Percentiles rank a stretch among this genome's conserved stretches.
Evolutionary conservation across 805 yeast species (phyloP).

Genomic region (Lipomyces starkeyi): DNA sequence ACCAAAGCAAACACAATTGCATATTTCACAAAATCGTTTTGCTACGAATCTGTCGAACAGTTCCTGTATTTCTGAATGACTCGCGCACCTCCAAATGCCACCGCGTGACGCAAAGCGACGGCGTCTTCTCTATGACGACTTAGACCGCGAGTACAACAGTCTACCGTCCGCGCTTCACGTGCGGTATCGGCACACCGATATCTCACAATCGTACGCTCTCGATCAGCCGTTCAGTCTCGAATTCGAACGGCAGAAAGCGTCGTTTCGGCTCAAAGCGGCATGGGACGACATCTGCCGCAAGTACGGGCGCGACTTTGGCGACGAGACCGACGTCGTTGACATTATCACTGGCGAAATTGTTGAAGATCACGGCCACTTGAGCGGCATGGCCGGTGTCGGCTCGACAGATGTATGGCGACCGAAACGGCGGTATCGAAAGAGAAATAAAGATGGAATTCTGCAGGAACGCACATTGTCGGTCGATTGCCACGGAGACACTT

Average conservation of each 20-base stretch:
- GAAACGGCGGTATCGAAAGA: slow-evolving; percentile 10
- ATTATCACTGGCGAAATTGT: slow-evolving; percentile 65
- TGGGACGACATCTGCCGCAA: slow-evolving; percentile 47
- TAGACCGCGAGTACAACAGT: neutral
- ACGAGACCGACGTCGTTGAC: slow-evolving; percentile 56
- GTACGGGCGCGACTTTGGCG: slow-evolving; percentile 44
- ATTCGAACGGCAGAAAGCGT: slow-evolving; percentile 23
- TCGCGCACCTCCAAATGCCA: neutral
- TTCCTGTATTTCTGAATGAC: neutral
- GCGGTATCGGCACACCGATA: neutral
- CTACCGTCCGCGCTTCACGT: neutral
- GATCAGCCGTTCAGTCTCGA: slow-evolving; percentile 16
- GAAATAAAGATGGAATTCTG: neutral
- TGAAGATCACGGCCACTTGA: slow-evolving; percentile 71
- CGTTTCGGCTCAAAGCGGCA: slow-evolving; percentile 39
- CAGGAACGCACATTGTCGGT: neutral
- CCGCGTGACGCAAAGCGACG: neutral
- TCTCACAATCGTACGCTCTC: neutral
- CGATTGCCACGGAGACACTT: slow-evolving; percentile 10
- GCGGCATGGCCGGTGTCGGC: slow-evolving; percentile 2
- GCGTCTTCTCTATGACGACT: neutral
- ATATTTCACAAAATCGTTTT: no score
- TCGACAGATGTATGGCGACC: neutral
- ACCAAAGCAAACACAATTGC: no score
- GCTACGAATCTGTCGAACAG: neutral